Base-by-base conservation (phyloP, 148 eudicot species). In the Rhododendron henanense region DNA sequence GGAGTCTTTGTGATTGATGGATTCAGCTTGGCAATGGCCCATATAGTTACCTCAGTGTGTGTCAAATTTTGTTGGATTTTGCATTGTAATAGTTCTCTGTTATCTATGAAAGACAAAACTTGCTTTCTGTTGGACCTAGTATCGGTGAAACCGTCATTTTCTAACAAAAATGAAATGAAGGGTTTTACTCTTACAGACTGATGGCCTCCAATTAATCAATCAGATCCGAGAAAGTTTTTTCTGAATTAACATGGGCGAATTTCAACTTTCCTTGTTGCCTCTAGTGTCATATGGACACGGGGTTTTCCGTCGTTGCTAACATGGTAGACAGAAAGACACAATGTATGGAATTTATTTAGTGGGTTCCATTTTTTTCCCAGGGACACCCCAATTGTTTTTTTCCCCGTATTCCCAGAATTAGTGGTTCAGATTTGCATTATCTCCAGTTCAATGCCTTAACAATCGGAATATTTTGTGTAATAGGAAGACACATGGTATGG, bases 401-500 rank as follows among this genome's bases (percentile, higher is more conserved):
- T 18, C 0, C 10, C 10, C 7, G 0, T 41, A 28, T 74, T 69
- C 41, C 41, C 6, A 2, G 19, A 71, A 31, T 31, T 14, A 3
- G 6, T 4, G 39, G 41, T 44, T 23, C 28, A 7, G 2, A 28
- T 84, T 6, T 73, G 69, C n/a, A 2, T 37, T 84, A 14, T 47
- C 31, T 47, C 55, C 50, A 73, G 47, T 74, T 10, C 67, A 19
- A 39, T 50, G 69, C 65, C 23, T 55, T 78, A 25, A 7, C 41
- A 45, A 75, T 6, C 2, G 53, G 80, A 48, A 84, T 5, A 11
- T 65, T 39, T 39, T 28, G 25, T 44, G 6, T 45, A 21, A 82
- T 89, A 96, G 98, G 85, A 96, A 96, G 91, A 94, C 98, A 53
- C 93, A 93, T 84, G 98, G 98, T 11, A 93, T 93, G 92, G 98